Evolutionary conservation across 225 moss, liverwort and hornwort genomes (phyloP), one percentile per base, ranked within the genome.

Genomic region (Neckera pumila): DNA sequence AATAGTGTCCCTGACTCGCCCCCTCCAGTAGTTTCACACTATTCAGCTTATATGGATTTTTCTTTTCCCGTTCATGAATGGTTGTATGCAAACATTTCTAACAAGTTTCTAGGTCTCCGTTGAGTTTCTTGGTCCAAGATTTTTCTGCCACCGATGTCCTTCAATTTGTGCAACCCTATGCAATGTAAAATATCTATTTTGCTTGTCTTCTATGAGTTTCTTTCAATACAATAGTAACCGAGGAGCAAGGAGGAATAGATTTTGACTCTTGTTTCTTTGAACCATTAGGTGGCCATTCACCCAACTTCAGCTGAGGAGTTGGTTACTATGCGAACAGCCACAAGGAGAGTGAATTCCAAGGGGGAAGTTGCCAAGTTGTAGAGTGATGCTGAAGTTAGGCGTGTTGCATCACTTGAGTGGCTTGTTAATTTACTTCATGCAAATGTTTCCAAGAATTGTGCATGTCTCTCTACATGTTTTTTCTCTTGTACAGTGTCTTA

Each of bases 231-330:
- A 8, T 31, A 40, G 43, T 18, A 60, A 17, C 6, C 19, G 56
- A 56, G 8, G 19, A 73, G 43, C 31, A 59, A n/a, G 27, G 63
- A 56, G 56, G 56, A 58, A 38, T 65, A 49, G 5, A 61, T 76
- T 79, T 83, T 83, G 38, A 56, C 42, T 75, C 14, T 42, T 78
- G 26, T 62, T 74, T 45, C 18, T 87, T 6, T 82, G 26, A 43
- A 20, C 40, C 60, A 56, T 54, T 81, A 96, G 96, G 95, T 98
- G 66, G 96, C 89, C 69, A 98, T 98, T 70, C 98, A 96, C 87
- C 98, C 96, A n/a, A 96, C 98, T 40, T 89, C 96, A 64, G 96
- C 96, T 18, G 96, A 98, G 87, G 98, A 96, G 84, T 89, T 96
- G 75, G 98, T 96, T 30, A 96, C 98, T 2, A 95, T 98, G 96